phyloP scores from a whole-genome alignment of 2,329 filamentous ascomycete genomes.

The Botrytis fragariae region DNA sequence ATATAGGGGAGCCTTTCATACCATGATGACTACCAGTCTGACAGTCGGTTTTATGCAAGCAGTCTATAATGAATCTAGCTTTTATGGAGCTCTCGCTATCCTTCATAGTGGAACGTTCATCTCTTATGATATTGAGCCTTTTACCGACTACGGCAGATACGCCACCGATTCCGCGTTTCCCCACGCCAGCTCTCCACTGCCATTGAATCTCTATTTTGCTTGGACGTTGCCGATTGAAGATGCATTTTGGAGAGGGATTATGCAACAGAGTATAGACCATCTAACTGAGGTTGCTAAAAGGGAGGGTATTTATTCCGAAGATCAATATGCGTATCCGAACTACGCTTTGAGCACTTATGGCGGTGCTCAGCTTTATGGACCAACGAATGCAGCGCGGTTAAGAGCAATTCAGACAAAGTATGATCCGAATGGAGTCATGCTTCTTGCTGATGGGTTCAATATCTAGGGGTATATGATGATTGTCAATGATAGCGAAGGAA shows the following conservation, averaged over 20 bases:
- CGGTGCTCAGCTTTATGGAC: constrained; percentile 36
- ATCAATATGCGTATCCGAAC: constrained; percentile 26
- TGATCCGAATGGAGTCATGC: constrained; percentile 35
- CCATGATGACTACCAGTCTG: constrained; percentile 34
- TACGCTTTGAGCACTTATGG: constrained; percentile 31
- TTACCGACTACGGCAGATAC: constrained; percentile 35
- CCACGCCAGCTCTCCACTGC: constrained; percentile 31
- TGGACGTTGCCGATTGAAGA: constrained; percentile 34
- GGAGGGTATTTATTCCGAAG: constrained; percentile 34
- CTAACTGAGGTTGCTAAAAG: constrained; percentile 35
- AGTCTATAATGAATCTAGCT: constrained; percentile 24
- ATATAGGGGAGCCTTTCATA: constrained; percentile 34
- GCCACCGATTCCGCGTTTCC: constrained; percentile 38
- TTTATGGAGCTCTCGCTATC: constrained; percentile 26
- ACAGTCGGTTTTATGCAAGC: constrained; percentile 32
- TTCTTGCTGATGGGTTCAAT: constrained; percentile 26
- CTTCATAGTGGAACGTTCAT: constrained; percentile 28
- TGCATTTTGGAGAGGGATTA: constrained; percentile 33
- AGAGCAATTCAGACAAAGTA: constrained; percentile 28
- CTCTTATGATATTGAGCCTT: constrained; percentile 38
- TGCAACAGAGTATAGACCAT: constrained; percentile 29
- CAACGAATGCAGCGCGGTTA: constrained; percentile 36
- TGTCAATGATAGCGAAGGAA: not conserved
- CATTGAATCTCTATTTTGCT: constrained; percentile 37
- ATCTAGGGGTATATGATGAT: not conserved